Conservation (phyloP, 2,329 filamentous ascomycete genomes). For the Alternaria incomplexa region DNA sequence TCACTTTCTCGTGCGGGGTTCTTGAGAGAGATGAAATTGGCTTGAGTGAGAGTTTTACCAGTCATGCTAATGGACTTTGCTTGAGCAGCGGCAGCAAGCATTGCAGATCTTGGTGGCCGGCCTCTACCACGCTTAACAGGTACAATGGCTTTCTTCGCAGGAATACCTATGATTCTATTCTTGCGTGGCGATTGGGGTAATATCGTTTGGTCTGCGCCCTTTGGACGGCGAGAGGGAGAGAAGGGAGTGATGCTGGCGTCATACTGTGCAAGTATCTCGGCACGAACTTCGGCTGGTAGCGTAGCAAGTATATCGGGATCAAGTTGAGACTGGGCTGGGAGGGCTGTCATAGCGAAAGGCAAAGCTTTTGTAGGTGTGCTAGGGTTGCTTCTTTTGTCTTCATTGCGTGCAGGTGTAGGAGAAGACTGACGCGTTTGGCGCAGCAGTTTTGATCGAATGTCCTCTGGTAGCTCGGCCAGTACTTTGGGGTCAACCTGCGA, state of each 20-base stretch:
- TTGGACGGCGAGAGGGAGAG: conserved; percentile 39
- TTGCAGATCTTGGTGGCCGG: conserved; percentile 49
- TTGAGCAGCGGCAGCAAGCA: conserved; percentile 58
- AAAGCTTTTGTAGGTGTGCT: conserved; percentile 23
- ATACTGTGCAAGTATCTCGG: conserved; percentile 81
- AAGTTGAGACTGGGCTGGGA: conserved; percentile 74
- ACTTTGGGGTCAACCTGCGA: conserved; percentile 81
- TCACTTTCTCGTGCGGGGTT: conserved; percentile 25
- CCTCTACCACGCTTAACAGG: conserved; percentile 73
- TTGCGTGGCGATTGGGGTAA: conserved; percentile 57
- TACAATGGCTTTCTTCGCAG: conserved; percentile 56
- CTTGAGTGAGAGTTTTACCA: conserved; percentile 66
- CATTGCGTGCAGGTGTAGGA: conserved; percentile 28
- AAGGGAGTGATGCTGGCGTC: conserved; percentile 31
- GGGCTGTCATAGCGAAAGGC: conserved; percentile 44
- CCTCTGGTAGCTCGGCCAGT: conserved; percentile 79
- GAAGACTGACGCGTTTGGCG: conserved; percentile 38
- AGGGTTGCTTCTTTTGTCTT: neutral
- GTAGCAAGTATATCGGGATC: conserved; percentile 84
- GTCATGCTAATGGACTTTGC: conserved; percentile 47
- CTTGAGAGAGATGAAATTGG: conserved; percentile 67
- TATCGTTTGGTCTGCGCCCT: conserved; percentile 44
- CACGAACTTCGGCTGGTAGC: conserved; percentile 83
- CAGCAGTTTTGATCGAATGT: conserved; percentile 79
- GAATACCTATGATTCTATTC: conserved; percentile 57